Evolutionary conservation across 1,139 yeast genomes (phyloP).

Genomic region (Sugiyamaella pinicola): DNA sequence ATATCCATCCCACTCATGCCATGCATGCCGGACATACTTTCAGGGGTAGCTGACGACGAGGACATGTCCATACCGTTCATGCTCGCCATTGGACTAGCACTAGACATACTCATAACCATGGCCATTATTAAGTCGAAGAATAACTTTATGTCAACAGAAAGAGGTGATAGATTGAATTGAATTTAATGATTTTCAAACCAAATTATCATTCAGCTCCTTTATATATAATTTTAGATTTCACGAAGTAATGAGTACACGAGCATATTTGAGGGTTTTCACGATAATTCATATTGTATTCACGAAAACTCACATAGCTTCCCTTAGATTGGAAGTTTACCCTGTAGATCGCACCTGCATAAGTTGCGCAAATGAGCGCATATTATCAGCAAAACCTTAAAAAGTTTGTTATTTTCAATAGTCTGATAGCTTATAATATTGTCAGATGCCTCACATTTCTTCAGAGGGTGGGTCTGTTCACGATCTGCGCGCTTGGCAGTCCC

Average conservation of each 20-base stretch:
- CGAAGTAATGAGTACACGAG: not conserved
- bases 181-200: not conserved
- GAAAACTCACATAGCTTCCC: not conserved
- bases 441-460: too few species aligned
- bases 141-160: too few species aligned
- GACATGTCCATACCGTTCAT: constrained; percentile 7
- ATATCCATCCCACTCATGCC: constrained; percentile 6
- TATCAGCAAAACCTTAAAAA: not conserved
- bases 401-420: not conserved
- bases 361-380: constrained; percentile 5
- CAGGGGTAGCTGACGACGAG: constrained; percentile 10
- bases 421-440: not conserved
- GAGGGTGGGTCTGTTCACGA: too few species aligned
- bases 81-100: not conserved
- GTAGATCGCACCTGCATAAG: constrained; percentile 1
- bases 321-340: not conserved
- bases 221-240: not conserved
- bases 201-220: not conserved
- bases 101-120: not conserved
- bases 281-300: not conserved
- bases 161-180: too few species aligned
- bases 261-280: not conserved
- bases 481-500: too few species aligned
- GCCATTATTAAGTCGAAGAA: not conserved
- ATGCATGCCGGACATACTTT: constrained; percentile 17